A percentile compares a stretch with the other conserved stretches of the same genome.
Conservation (phyloP, 257 asterid genomes). For the Fraxinus quadrangulata region DNA sequence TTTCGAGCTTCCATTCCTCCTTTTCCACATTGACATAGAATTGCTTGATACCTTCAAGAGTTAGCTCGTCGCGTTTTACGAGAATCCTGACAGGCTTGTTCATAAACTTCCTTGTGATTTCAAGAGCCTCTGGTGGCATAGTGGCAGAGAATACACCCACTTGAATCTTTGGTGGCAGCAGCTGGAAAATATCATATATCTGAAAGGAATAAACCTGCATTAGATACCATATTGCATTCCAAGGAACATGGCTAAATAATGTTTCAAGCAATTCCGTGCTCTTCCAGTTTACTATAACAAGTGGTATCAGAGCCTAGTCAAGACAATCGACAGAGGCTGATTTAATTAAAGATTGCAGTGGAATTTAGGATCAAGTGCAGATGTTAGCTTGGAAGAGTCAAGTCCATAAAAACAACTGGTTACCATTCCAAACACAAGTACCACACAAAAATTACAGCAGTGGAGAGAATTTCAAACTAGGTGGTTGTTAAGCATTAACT, state of each 20-base stretch:
- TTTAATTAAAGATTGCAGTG: too few species aligned
- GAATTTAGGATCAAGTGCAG: background rate
- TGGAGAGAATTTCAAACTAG: background rate
- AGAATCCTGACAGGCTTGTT: conserved; percentile 57
- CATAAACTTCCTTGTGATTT: conserved; percentile 58
- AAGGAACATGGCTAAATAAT: background rate
- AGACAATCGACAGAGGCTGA: background rate
- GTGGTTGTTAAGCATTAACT: too few species aligned
- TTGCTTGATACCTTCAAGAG: conserved; percentile 64
- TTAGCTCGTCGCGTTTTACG: conserved; percentile 62
- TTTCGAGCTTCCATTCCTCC: conserved; percentile 58
- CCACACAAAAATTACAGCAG: too few species aligned
- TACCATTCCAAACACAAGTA: background rate
- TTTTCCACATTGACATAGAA: conserved; percentile 47
- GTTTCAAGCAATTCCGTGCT: too few species aligned
- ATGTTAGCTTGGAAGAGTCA: background rate
- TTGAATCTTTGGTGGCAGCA: conserved; percentile 62
- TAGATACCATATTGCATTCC: conserved; percentile 22
- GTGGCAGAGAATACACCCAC: conserved; percentile 68
- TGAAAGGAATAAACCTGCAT: conserved; percentile 25
- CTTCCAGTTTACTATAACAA: background rate
- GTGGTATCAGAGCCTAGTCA: background rate
- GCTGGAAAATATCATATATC: conserved; percentile 61
- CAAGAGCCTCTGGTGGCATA: conserved; percentile 69
- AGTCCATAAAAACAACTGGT: background rate